Evolutionary conservation across 305 asterid genomes (phyloP), one percentile per base, ranked within the genome.

Genomic region (Euphrasia arctica): DNA sequence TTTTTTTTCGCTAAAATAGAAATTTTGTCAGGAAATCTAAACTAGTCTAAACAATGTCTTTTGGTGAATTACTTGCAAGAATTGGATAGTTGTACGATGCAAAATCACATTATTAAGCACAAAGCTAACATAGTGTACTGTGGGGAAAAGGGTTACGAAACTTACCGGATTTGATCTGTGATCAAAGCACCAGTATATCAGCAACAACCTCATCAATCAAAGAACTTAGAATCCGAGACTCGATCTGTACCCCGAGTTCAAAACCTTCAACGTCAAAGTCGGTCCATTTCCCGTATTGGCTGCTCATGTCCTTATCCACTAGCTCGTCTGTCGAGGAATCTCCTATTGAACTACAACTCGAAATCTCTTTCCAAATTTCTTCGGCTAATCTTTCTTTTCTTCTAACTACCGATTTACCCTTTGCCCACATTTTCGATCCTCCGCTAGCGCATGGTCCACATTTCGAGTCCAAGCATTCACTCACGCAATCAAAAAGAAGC

Each of bases 251-350:
- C 71, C 97, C 98, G 3, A 85, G 67, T 73, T 92, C 98, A 67
- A 76, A 92, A 12, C 72, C 80, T 77, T 89, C 98, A 7, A 64
- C 65, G 22, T 90, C 95, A 65, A 78, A 89, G 57, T 87, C 80
- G 12, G 83, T 77, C 98, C 98, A 92, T 80, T 72, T 80, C 9
- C 97, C 95, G 9, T 64, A 58, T 58, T 71, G 81, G 70, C 75
- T 68, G 80, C 93, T 85, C 98, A 92, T 89, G 61, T 92, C 96
- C 73, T 71, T 84, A 72, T 89, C 91, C 2, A 93, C 95, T 10
- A 90, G 77, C 29, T 78, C 84, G 58, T 83, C 89, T 9, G 80
- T 79, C 78, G 56, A 82, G 45, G 79, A 77, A 63, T 90, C 87
- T 57, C 85, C 90, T 69, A 76, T 64, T 6, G 61, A 72, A 66